A percentile compares a stretch with the other conserved stretches of the same genome.
Conservation (phyloP, 306 rosid species). For the Dalbergia cultrata region DNA sequence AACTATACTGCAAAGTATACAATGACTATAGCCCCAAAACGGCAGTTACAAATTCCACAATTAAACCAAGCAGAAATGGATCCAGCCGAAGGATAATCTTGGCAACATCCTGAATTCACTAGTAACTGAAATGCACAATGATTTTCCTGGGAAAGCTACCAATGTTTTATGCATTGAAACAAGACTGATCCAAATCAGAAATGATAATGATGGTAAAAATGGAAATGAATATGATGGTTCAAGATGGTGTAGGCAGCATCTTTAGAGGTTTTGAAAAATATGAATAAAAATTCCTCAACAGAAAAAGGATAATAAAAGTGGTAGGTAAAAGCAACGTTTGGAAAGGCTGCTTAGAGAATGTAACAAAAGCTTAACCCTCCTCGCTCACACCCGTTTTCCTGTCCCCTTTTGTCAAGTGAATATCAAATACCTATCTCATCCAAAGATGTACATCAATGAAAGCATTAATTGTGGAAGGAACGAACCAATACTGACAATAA, state of each 20-base stretch:
- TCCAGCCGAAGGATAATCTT: not conserved
- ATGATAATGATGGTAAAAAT: not conserved
- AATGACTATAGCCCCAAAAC: not conserved
- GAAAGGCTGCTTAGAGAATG: conserved; percentile 16
- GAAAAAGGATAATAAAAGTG: not conserved
- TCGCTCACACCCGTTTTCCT: not conserved
- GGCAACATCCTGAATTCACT: not conserved
- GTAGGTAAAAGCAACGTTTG: not conserved
- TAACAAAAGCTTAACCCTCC: conserved; percentile 7
- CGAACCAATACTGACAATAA: not conserved
- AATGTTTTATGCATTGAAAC: conserved; percentile 1
- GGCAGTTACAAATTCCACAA: conserved; percentile 1
- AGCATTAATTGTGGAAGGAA: not conserved
- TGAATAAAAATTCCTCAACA: conserved; percentile 8
- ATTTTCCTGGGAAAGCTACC: conserved; percentile 17
- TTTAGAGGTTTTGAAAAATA: not conserved
- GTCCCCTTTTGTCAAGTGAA: not conserved
- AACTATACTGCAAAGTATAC: conserved; percentile 4
- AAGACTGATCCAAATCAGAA: conserved; percentile 11
- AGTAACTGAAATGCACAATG: not conserved
- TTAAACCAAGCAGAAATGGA: conserved; percentile 14
- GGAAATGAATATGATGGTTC: conserved; percentile 10
- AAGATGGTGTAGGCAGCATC: conserved; percentile 21
- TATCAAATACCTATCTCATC: not conserved
- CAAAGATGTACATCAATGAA: conserved; percentile 20